Evolutionary conservation across 106 monocot species (phyloP), one percentile per base, ranked within the genome.

Genomic region (Dioscorea alata): DNA sequence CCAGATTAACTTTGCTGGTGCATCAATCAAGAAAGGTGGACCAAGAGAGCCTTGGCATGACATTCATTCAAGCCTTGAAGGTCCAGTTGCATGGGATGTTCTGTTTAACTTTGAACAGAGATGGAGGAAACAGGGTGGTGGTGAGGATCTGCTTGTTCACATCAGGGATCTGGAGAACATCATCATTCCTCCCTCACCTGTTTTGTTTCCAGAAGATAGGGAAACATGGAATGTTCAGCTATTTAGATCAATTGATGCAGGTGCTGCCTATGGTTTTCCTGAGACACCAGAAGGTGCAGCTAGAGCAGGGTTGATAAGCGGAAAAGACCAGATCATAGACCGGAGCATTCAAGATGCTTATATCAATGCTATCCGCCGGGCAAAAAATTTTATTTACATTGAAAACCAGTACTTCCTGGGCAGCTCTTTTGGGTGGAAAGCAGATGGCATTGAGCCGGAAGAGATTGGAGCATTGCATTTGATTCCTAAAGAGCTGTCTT

Each of bases 391-490:
- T 51, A 90, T 90, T 25, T 90, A 90, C 65, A 86, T 90, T 58
- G 89, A 90, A 68, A 90, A 90, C 60, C 90, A 86, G 71, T 90
- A 90, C 72, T 90, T 90, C 71, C 81, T 90, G 34, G 90, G 90
- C 18, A 83, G 86, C 59, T 90, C 72, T 24, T 85, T 74, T 62
- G 77, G 48, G 13, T 90, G 89, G 89, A 85, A 77, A 59, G 51
- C 82, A 23, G 77, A 89, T 66, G 82, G 49, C 68, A 75, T 85
- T 64, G 78, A 83, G 24, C 77, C 80, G 23, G 80, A 90, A 50
- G 80, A 80, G 2, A 66, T 82, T 28, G 85, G 80, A 13, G 82
- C 82, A 24, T 49, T 83, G 35, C 82, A 90, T 50, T 56, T 86
- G n/a, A 86, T 90, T 52, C 89, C 86, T 2, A 85, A 78, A 53